These are phyloP conservation scores for Polysphondylium violaceum DNA, from an alignment of 78 protist species.

Conservation along the genomic window DNA sequence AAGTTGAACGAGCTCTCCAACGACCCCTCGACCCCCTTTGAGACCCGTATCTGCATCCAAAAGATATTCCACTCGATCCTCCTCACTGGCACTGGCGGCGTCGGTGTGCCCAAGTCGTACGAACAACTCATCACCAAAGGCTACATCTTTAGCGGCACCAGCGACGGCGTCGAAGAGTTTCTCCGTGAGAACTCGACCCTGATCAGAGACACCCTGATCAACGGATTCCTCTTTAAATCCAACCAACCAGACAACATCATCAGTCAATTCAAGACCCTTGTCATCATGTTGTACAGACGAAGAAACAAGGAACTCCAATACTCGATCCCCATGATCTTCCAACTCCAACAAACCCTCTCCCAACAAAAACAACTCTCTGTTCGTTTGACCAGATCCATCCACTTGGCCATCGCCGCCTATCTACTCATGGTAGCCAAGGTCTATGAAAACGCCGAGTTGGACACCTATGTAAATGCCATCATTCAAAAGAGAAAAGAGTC, in stretches of 20 bases:
- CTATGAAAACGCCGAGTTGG: slow-evolving; percentile 9
- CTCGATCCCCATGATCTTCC: slow-evolving; percentile 60
- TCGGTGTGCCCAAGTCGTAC: too few species aligned
- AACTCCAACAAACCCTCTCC: background rate
- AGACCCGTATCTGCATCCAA: slow-evolving; percentile 10
- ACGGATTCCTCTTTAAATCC: background rate
- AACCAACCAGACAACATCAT: slow-evolving; percentile 62
- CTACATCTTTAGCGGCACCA: slow-evolving; percentile 18
- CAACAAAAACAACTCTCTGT: slow-evolving; percentile 1
- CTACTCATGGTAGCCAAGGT: slow-evolving; percentile 15
- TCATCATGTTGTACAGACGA: slow-evolving; percentile 27
- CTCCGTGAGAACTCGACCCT: slow-evolving; percentile 17
- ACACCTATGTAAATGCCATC: slow-evolving; percentile 15
- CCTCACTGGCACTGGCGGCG: slow-evolving; percentile 31
- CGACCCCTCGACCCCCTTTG: background rate
- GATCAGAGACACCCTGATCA: slow-evolving; percentile 32
- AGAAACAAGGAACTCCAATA: slow-evolving; percentile 39
- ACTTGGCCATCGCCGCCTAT: slow-evolving; percentile 24
- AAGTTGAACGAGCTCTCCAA: slow-evolving; percentile 32
- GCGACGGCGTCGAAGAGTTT: slow-evolving; percentile 61
- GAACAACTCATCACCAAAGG: too few species aligned
- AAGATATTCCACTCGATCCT: slow-evolving; percentile 37
- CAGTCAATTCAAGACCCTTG: slow-evolving; percentile 27
- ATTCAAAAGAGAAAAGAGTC: background rate
- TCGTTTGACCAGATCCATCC: slow-evolving; percentile 44